Percentiles rank a stretch among this genome's conserved stretches.
Evolutionary conservation across 2,329 filamentous ascomycete genomes (phyloP).

Genomic region (Waltergamsia citrina): DNA sequence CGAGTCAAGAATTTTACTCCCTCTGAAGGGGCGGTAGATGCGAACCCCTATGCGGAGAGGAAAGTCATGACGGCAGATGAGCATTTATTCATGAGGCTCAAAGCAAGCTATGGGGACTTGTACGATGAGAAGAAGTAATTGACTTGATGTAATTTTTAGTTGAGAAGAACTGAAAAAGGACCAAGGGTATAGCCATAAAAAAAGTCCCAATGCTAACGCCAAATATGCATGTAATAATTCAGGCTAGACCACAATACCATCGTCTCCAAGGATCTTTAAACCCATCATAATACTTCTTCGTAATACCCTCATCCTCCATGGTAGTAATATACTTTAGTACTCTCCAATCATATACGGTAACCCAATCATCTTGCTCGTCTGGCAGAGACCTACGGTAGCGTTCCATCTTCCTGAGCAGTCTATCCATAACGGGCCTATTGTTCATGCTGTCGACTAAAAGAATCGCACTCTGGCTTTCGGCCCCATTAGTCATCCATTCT

Average conservation of each 20-base stretch:
- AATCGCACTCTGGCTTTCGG: conserved; percentile 13
- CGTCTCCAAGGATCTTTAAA: conserved; percentile 31
- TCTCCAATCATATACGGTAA: conserved; percentile 37
- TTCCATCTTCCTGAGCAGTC: conserved; percentile 23
- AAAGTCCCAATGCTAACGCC: not conserved
- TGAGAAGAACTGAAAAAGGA: not conserved
- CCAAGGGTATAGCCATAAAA: not conserved
- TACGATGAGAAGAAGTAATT: conserved; percentile 32
- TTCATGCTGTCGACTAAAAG: conserved; percentile 32
- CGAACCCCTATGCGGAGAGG: conserved; percentile 39
- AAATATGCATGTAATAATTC: conserved; percentile 1
- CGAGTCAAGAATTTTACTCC: conserved; percentile 35
- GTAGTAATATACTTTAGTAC: conserved; percentile 29
- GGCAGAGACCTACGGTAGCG: conserved; percentile 14
- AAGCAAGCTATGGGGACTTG: conserved; percentile 46
- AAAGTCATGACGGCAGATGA: conserved; percentile 54
- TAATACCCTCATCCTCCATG: conserved; percentile 22
- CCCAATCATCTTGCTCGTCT: conserved; percentile 20
- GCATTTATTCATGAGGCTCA: conserved; percentile 52
- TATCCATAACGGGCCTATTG: conserved; percentile 17
- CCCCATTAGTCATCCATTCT: conserved; percentile 17
- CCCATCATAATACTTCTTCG: conserved; percentile 20
- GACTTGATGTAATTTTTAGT: no score
- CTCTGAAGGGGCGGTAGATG: conserved; percentile 16
- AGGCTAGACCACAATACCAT: conserved; percentile 33